These are phyloP conservation scores for Backusella psychrophila DNA, from an alignment of 192 early-diverging fungal genomes.

Conservation along the genomic window DNA sequence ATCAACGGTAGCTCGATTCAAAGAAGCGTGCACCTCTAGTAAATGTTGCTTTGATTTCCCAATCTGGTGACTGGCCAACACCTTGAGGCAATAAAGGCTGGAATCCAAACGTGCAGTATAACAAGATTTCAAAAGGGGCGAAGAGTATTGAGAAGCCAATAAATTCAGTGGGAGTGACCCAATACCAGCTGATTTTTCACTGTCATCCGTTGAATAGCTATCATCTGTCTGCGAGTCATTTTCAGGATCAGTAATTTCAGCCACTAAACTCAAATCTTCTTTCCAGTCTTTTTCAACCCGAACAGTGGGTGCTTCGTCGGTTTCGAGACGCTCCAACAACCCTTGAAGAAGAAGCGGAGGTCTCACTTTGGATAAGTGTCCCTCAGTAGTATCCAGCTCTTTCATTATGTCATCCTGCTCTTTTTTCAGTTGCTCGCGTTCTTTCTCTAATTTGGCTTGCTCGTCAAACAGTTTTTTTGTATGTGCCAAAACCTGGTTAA, in stretches of 20 bases:
- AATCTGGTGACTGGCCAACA: constrained; percentile 13
- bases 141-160: background rate
- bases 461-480: constrained; percentile 37
- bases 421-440: constrained; percentile 36
- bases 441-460: constrained; percentile 32
- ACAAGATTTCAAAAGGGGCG: background rate
- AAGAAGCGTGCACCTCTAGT: constrained; percentile 38
- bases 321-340: constrained; percentile 38
- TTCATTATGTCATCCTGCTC: constrained; percentile 33
- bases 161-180: background rate
- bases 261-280: constrained; percentile 26
- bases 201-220: background rate
- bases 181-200: background rate
- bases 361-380: constrained; percentile 40
- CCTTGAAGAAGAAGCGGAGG: constrained; percentile 46
- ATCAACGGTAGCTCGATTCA: constrained; percentile 41
- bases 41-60: constrained; percentile 14
- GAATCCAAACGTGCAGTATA: constrained; percentile 17
- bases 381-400: constrained; percentile 36
- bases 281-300: constrained; percentile 34
- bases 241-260: background rate
- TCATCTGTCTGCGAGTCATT: background rate
- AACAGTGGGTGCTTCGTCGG: constrained; percentile 11
- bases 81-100: constrained; percentile 30
- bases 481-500: constrained; percentile 36